phyloP scores from a whole-genome alignment of 2,329 filamentous ascomycete species.

The Epichloe scottii region DNA sequence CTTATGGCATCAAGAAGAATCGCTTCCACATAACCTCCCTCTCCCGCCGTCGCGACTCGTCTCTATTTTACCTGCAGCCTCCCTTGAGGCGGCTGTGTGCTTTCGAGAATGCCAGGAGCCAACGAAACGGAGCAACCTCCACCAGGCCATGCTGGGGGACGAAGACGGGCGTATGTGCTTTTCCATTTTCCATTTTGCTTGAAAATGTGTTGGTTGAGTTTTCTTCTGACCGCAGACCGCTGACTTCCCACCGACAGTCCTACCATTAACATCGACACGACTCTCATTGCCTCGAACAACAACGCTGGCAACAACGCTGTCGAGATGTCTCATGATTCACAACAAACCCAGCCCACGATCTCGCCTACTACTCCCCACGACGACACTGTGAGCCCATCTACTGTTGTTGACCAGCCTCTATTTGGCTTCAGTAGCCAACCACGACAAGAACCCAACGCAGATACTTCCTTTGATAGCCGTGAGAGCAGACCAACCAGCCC shows the following conservation, averaged over 20 bases:
- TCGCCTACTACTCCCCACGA: slow-evolving; percentile 27
- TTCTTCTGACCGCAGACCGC: not conserved
- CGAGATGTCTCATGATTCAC: slow-evolving; percentile 16
- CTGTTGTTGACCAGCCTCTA: slow-evolving; percentile 19
- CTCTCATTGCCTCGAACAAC: slow-evolving; percentile 20
- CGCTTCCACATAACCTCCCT: slow-evolving; percentile 6
- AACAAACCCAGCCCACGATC: slow-evolving; percentile 8
- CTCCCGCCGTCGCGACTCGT: not conserved
- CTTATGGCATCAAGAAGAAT: not conserved
- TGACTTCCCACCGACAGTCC: slow-evolving; percentile 23
- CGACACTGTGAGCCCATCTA: slow-evolving; percentile 28
- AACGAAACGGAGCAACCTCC: slow-evolving; percentile 10
- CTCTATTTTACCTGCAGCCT: slow-evolving; percentile 5
- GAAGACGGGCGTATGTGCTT: slow-evolving; percentile 27
- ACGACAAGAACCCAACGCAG: slow-evolving; percentile 33
- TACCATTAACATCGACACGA: slow-evolving; percentile 43
- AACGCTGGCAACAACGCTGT: slow-evolving; percentile 15
- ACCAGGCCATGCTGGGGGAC: slow-evolving; percentile 10
- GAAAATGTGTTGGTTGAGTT: not conserved
- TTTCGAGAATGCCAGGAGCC: slow-evolving; percentile 12
- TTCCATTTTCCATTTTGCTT: not conserved
- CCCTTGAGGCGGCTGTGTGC: slow-evolving; percentile 10
- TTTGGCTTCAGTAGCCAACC: slow-evolving; percentile 14
- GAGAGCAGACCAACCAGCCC: slow-evolving; percentile 59
- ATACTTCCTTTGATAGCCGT: slow-evolving; percentile 52